Evolutionary conservation across 2,329 filamentous ascomycete genomes (phyloP), one percentile per base, ranked within the genome.

Genomic region (Fusarium temperatum): DNA sequence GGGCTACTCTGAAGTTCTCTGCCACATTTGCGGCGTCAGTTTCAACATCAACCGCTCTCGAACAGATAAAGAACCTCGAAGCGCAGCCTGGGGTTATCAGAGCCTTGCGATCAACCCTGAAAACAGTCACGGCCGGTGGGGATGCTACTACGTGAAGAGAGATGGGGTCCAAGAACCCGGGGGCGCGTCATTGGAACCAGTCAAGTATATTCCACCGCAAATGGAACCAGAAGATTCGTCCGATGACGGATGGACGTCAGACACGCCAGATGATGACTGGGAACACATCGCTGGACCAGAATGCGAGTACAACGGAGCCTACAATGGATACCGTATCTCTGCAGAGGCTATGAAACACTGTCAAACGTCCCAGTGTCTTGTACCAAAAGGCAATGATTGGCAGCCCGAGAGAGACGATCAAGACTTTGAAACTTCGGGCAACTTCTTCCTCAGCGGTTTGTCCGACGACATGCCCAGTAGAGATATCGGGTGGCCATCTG

Each of bases 11-110:
- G 65, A 67, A 11, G 22, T 67, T n/a, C 39, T 30, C 4, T 67
- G 65, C 38, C 39, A 50, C 1, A 35, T 67, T 11, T 67, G 65
- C 18, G 65, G 65, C 35, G 77, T 81, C n/a, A 78, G 75, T n/a
- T 80, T 78, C 66, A 79, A 78, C 47, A 77, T 81, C 35, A 70
- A 66, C 20, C 78, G 79, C 11, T 62, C 67, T 26, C 74, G 78
- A 6, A 75, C 70, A 9, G 47, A 45, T 3, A 61, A 56, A 5
- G 79, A 81, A 28, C 74, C 75, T 26, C 57, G 63, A 10, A 63
- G 60, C 54, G 71, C 73, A 14, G 74, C 67, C 14, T 76, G 73
- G 75, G 53, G 54, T 26, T 26, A 26, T 7, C 14, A 18, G 1
- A 55, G 24, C 24, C 51, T 39, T 18, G 11, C 8, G 1, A 2